These are phyloP conservation scores for Endotrypanum monterogeii DNA, from an alignment of 208 protist species.

Conservation along the genomic window DNA sequence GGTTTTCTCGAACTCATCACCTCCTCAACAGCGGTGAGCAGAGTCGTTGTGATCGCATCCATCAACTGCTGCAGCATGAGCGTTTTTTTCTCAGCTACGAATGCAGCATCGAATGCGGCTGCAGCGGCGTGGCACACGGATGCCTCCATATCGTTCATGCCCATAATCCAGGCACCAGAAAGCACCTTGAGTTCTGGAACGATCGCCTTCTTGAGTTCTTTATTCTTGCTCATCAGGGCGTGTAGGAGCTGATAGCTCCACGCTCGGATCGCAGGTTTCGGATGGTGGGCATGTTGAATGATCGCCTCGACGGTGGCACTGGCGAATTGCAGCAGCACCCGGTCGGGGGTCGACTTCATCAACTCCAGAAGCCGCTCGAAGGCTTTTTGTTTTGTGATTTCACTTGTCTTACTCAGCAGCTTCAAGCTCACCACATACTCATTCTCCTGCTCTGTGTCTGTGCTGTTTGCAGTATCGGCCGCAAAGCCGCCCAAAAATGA, in stretches of 20 bases:
- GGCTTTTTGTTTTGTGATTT: slow-evolving; percentile 87
- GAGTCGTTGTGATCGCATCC: slow-evolving; percentile 45
- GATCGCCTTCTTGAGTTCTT: slow-evolving; percentile 49
- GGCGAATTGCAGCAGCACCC: slow-evolving; percentile 51
- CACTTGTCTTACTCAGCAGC: slow-evolving; percentile 79
- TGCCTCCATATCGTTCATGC: slow-evolving; percentile 83
- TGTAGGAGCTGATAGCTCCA: slow-evolving; percentile 59
- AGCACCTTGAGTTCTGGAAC: slow-evolving; percentile 51
- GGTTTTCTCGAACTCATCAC: slow-evolving; percentile 42
- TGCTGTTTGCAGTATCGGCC: slow-evolving; percentile 22
- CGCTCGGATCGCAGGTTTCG: slow-evolving; percentile 64
- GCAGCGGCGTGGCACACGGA: slow-evolving; percentile 51
- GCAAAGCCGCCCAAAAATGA: slow-evolving; percentile 74
- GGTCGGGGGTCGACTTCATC: slow-evolving; percentile 22
- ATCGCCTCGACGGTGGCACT: slow-evolving; percentile 58
- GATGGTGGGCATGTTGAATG: slow-evolving; percentile 63
- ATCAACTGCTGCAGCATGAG: slow-evolving; percentile 64
- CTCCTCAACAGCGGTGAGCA: slow-evolving; percentile 47
- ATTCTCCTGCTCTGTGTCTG: slow-evolving; percentile 35
- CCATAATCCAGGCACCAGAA: slow-evolving; percentile 66
- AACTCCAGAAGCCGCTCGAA: slow-evolving; percentile 54
- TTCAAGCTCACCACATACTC: slow-evolving; percentile 67
- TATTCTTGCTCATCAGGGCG: slow-evolving; percentile 39
- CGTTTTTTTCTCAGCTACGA: slow-evolving; percentile 55
- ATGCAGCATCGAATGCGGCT: slow-evolving; percentile 68